Evolutionary conservation across 1,284 basidiomycete species (phyloP), one percentile per base, ranked within the genome.

Genomic region (Phylloboletellus chloephorus): DNA sequence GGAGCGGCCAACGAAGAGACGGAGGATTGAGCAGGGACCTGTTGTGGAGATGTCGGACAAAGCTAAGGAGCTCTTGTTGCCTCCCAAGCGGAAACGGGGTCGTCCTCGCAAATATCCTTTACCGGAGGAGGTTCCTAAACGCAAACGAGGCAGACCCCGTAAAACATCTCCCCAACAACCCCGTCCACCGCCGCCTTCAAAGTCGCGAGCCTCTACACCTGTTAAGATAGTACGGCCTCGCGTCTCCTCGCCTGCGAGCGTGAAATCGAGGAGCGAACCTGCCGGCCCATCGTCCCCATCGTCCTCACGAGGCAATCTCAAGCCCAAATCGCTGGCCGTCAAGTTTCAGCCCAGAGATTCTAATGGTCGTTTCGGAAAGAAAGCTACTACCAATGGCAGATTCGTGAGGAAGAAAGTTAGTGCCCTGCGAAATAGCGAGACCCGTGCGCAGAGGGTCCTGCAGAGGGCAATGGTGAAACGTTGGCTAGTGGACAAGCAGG

Each of bases 331-430:
- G 4, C 51, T 71, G 19, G 73, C 69, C 12, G 69, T 74, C 32
- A 71, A 72, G 39, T 54, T 54, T n/a, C 73, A 75, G 47, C 72
- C 72, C 6, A 67, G 72, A 31, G 71, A 71, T 45, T 57, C 59
- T 23, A 72, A 74, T 45, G 72, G 73, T 31, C 62, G 72, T 13
- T 74, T 74, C 39, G 73, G 72, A 28, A 73, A 71, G 61, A 75
- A 74, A 52, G 57, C 60, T 19, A 65, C 66, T 15, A 70, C 67
- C 7, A 79, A 82, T 44, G 78, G 78, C 49, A 58, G 66, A 54
- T 65, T 60, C 48, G 52, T 66, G 54, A 63, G 71, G 50, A 68
- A 63, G 53, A 65, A 65, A 43, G 48, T 63, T 39, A 45, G 54
- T 39, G 43, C 51, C 37, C 46, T 51, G 13, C 53, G 47, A 31